Percentiles rank a stretch among this genome's conserved stretches.
These are phyloP conservation scores for Pinus taeda DNA, from an alignment of 75 land plant species.

Conservation along the genomic window DNA sequence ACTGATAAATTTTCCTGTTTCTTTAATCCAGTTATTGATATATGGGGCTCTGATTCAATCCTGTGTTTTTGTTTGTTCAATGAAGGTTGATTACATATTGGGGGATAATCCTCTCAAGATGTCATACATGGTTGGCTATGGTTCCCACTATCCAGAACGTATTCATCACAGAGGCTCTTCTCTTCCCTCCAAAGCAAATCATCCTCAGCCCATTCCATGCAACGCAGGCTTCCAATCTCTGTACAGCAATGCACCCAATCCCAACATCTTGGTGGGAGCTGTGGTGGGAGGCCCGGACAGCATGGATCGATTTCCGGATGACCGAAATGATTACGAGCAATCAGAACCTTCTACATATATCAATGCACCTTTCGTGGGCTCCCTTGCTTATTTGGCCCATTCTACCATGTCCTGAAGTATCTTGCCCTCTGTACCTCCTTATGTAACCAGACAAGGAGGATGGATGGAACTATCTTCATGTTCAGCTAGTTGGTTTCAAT, in stretches of 20 bases:
- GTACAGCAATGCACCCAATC: constrained; percentile 62
- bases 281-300: constrained; percentile 86
- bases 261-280: constrained; percentile 79
- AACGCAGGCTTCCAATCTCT: constrained; percentile 47
- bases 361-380: constrained; percentile 87
- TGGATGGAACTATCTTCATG: no score
- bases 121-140: constrained; percentile 99
- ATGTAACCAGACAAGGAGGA: no score
- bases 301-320: constrained; percentile 60
- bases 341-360: constrained; percentile 90
- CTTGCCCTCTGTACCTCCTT: no score
- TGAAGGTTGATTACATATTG: constrained; percentile 85
- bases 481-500: no score
- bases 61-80: no score
- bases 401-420: no score
- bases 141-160: constrained; percentile 62
- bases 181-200: constrained; percentile 50
- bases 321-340: constrained; percentile 57
- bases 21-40: no score
- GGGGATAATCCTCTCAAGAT: constrained; percentile 78
- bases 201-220: constrained; percentile 66
- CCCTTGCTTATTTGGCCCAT: constrained; percentile 63
- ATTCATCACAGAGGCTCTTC: constrained; percentile 95
- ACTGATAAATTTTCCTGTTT: no score
- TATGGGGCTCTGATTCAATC: no score